phyloP scores from a whole-genome alignment of 352 stramenopile species.

The Peronosclerospora sorghi region DNA sequence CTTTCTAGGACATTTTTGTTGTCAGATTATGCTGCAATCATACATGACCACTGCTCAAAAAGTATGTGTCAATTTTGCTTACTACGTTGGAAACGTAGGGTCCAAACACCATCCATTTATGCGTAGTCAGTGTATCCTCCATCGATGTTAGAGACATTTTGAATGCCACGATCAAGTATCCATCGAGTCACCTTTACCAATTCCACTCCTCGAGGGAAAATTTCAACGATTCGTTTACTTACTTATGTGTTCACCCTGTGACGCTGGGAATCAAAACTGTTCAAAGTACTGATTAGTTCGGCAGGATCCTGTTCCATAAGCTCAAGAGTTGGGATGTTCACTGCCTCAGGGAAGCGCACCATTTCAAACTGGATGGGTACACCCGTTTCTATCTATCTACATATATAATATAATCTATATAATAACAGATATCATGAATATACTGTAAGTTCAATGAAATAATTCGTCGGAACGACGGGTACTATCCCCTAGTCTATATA shows the following conservation, averaged over 20 bases:
- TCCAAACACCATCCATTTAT: slow-evolving; percentile 26
- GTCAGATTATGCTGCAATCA: slow-evolving; percentile 4
- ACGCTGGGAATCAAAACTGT: background rate
- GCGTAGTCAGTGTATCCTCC: slow-evolving; percentile 66
- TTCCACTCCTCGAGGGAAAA: slow-evolving; percentile 68
- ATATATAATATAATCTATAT: too few relatives aligned
- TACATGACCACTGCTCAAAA: slow-evolving; percentile 16
- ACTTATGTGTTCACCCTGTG: background rate
- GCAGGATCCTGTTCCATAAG: slow-evolving; percentile 23
- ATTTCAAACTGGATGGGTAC: slow-evolving; percentile 44
- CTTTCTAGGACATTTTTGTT: slow-evolving; percentile 5
- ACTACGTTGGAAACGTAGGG: slow-evolving; percentile 67
- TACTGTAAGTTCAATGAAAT: too few relatives aligned
- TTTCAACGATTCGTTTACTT: slow-evolving; percentile 29
- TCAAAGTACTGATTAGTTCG: slow-evolving; percentile 11
- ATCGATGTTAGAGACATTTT: slow-evolving; percentile 52
- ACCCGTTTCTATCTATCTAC: slow-evolving; percentile 54
- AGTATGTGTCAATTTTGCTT: slow-evolving; percentile 1
- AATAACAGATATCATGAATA: too few relatives aligned
- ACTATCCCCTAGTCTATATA: too few relatives aligned
- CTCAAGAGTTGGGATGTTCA: slow-evolving; percentile 48
- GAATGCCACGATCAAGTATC: too few relatives aligned
- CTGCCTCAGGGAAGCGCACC: too few relatives aligned
- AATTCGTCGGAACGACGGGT: too few relatives aligned
- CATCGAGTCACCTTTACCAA: slow-evolving; percentile 46